These are phyloP conservation scores for Metarhizium guizhouense DNA, from an alignment of 2,329 filamentous ascomycete genomes.

Conservation along the genomic window DNA sequence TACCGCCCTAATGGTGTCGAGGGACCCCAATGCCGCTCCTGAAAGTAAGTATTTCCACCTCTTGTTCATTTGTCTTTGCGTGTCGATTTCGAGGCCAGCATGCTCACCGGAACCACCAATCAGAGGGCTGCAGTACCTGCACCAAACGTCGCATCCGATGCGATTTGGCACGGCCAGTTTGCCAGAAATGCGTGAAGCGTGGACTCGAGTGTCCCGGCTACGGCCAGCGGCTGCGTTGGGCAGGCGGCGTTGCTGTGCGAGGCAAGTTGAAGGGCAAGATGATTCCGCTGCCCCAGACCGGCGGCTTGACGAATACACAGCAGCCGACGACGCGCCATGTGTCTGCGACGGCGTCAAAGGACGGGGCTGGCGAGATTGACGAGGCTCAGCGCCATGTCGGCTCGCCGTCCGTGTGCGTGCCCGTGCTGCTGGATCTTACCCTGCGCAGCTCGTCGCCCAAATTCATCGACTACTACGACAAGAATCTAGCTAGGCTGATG, in stretches of 20 bases:
- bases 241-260: slow-evolving; percentile 17
- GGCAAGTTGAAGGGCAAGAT: slow-evolving; percentile 15
- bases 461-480: slow-evolving; percentile 20
- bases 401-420: background rate
- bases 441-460: slow-evolving; percentile 12
- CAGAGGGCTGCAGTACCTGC: slow-evolving; percentile 17
- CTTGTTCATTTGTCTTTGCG: background rate
- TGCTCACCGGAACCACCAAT: background rate
- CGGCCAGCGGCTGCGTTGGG: slow-evolving; percentile 17
- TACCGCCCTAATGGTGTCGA: background rate
- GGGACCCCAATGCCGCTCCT: background rate
- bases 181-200: slow-evolving; percentile 19
- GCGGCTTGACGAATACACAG: background rate
- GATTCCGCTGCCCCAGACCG: slow-evolving; percentile 8
- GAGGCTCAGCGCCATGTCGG: background rate
- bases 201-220: slow-evolving; percentile 20
- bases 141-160: slow-evolving; percentile 20
- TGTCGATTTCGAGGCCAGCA: background rate
- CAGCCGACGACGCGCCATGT: background rate
- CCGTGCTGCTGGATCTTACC: slow-evolving; percentile 8
- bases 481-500: slow-evolving; percentile 20
- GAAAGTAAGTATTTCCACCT: background rate
- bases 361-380: background rate
- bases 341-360: background rate
- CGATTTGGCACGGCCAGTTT: slow-evolving; percentile 15